Percentiles rank a stretch among this genome's conserved stretches.
These are phyloP conservation scores for Chaetomium globosum DNA, from an alignment of 2,329 filamentous ascomycete species.

Conservation along the genomic window DNA sequence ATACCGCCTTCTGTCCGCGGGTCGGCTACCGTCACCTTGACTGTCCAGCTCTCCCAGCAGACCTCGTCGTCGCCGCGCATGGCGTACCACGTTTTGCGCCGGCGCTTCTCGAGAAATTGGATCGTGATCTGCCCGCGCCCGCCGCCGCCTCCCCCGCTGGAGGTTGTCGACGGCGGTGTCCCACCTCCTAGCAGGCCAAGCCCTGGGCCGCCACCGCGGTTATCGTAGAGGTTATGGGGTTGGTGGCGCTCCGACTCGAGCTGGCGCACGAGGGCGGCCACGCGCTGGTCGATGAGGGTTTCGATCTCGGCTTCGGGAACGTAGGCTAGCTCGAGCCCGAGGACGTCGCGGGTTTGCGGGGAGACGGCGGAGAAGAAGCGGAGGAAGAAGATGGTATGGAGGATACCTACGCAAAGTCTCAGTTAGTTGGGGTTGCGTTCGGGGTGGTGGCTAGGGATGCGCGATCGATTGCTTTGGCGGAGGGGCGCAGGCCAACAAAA, in stretches of 20 bases:
- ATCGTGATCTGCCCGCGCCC: constrained; percentile 79
- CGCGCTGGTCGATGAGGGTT: constrained; percentile 88
- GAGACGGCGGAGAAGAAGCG: constrained; percentile 88
- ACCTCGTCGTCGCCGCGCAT: constrained; percentile 86
- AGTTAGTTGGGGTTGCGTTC: constrained; percentile 24
- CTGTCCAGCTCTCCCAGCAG: constrained; percentile 94
- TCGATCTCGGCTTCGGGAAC: constrained; percentile 90
- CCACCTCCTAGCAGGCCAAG: constrained; percentile 6
- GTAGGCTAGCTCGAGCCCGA: constrained; percentile 86
- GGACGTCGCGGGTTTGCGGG: constrained; percentile 82
- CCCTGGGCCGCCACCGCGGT: constrained; percentile 47
- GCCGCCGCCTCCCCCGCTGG: constrained; percentile 46
- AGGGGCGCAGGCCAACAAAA: constrained; percentile 19
- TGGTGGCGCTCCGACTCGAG: constrained; percentile 62
- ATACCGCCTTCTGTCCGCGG: constrained; percentile 73
- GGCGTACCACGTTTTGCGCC: constrained; percentile 73
- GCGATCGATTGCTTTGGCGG: constrained; percentile 28
- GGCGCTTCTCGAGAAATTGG: constrained; percentile 92
- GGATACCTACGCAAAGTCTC: constrained; percentile 63
- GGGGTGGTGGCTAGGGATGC: neutral
- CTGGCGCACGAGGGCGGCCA: constrained; percentile 76
- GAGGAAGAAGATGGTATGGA: constrained; percentile 99
- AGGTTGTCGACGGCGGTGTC: constrained; percentile 1
- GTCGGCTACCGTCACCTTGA: constrained; percentile 90
- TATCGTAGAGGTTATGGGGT: constrained; percentile 29